These are phyloP conservation scores for Monilinia aucupariae DNA, from an alignment of 2,329 filamentous ascomycete genomes.

Conservation along the genomic window DNA sequence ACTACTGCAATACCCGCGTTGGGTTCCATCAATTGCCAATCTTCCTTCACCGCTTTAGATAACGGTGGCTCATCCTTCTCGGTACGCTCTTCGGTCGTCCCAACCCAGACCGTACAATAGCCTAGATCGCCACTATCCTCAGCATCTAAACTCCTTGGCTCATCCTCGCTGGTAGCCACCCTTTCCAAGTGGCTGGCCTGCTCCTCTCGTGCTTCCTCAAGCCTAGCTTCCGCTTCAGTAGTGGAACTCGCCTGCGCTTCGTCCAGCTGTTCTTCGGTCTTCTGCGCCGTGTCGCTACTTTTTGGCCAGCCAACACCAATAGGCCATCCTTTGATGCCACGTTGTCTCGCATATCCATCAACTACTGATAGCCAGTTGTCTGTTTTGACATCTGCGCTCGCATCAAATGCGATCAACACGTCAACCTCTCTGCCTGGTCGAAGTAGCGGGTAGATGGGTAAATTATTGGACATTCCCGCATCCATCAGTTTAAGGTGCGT, in stretches of 20 bases:
- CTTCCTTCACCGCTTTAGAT: constrained; percentile 47
- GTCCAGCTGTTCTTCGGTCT: constrained; percentile 60
- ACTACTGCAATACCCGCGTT: constrained; percentile 82
- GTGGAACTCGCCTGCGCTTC: constrained; percentile 54
- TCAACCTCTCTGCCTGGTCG: constrained; percentile 85
- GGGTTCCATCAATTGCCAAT: constrained; percentile 66
- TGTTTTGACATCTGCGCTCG: constrained; percentile 80
- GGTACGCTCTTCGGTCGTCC: constrained; percentile 68
- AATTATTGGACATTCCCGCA: constrained; percentile 96
- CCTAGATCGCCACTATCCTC: constrained; percentile 59
- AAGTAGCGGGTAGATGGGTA: constrained; percentile 91
- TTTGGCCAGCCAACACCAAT: constrained; percentile 91
- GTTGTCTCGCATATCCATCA: constrained; percentile 86
- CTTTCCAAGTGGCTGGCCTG: constrained; percentile 38
- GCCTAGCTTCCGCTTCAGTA: constrained; percentile 56
- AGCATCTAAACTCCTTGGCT: constrained; percentile 28
- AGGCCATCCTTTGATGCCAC: constrained; percentile 91
- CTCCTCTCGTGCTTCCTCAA: constrained; percentile 53
- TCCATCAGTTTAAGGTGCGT: constrained; percentile 85
- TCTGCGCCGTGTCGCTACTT: constrained; percentile 49
- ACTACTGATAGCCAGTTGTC: constrained; percentile 96
- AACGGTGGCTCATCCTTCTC: constrained; percentile 41
- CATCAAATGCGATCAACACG: constrained; percentile 87
- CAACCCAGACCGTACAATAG: constrained; percentile 95
- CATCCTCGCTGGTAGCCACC: constrained; percentile 26